These are phyloP conservation scores for Stemphylium vesicarium DNA, from an alignment of 2,329 filamentous ascomycete genomes.

Conservation along the genomic window DNA sequence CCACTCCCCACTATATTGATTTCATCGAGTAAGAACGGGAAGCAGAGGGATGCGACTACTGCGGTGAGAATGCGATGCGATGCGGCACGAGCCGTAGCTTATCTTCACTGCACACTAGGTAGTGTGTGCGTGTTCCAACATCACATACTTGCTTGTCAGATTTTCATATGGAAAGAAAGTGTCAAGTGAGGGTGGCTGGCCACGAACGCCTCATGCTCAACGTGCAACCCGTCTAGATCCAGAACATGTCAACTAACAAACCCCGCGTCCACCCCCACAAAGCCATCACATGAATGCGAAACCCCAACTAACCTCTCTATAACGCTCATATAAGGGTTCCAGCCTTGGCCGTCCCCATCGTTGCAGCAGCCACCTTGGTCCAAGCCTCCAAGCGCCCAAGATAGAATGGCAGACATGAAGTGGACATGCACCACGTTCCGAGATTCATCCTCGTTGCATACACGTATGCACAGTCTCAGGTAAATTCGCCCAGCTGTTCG, in stretches of 20 bases:
- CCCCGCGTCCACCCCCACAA: neutral
- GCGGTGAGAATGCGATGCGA: constrained; percentile 9
- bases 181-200: neutral
- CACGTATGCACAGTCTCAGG: constrained; percentile 5
- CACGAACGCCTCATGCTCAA: no score
- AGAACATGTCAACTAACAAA: neutral
- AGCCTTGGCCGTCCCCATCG: neutral
- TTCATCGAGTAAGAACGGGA: neutral
- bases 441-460: constrained; percentile 7
- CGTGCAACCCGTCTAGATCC: no score
- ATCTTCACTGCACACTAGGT: neutral
- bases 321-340: neutral
- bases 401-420: constrained; percentile 10
- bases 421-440: constrained; percentile 7
- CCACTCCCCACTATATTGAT: neutral
- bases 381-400: neutral
- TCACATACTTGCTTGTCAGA: neutral
- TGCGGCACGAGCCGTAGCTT: constrained; percentile 16
- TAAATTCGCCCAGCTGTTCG: neutral
- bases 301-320: neutral
- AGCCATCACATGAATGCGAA: neutral
- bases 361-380: neutral
- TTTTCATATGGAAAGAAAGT: neutral
- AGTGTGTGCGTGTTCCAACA: neutral
- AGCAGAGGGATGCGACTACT: neutral